phyloP scores from a whole-genome alignment of 2,329 filamentous ascomycete species.

The Emmonsia crescens region DNA sequence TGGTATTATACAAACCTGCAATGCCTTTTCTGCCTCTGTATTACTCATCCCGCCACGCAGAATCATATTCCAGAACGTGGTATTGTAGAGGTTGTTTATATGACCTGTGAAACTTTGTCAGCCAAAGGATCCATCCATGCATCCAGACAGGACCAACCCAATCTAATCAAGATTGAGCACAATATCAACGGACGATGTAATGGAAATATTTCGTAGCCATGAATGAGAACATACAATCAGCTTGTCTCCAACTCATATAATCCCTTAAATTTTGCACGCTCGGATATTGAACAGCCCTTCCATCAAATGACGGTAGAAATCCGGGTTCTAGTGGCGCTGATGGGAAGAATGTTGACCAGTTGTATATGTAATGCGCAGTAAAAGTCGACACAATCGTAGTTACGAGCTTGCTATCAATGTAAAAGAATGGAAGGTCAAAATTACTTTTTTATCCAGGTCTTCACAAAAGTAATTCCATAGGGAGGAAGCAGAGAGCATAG shows the following conservation, averaged over 20 bases:
- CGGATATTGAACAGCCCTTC: slow-evolving; percentile 82
- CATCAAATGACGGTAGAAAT: slow-evolving; percentile 76
- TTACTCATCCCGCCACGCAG: slow-evolving; percentile 63
- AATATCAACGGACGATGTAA: too few relatives aligned
- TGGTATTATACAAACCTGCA: slow-evolving; percentile 48
- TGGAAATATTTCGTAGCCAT: neutral
- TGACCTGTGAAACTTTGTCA: slow-evolving; percentile 49
- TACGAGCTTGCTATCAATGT: slow-evolving; percentile 61
- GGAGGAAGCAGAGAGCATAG: neutral
- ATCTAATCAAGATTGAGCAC: too few relatives aligned
- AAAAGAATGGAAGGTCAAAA: neutral
- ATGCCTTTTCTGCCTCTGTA: slow-evolving; percentile 66
- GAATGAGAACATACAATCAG: slow-evolving; percentile 60
- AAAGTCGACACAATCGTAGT: slow-evolving; percentile 89
- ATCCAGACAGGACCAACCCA: neutral
- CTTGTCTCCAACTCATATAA: slow-evolving; percentile 95
- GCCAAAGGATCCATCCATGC: neutral
- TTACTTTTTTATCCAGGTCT: neutral
- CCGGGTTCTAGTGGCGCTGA: slow-evolving; percentile 59
- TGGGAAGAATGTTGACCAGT: slow-evolving; percentile 68
- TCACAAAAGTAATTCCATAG: neutral
- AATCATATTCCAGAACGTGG: slow-evolving; percentile 86
- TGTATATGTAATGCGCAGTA: slow-evolving; percentile 76
- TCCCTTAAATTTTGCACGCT: slow-evolving; percentile 71
- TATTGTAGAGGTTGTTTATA: slow-evolving; percentile 98